Evolutionary conservation across 2,329 filamentous ascomycete species (phyloP), one percentile per base, ranked within the genome.

Genomic region (Aspergillus niger): DNA sequence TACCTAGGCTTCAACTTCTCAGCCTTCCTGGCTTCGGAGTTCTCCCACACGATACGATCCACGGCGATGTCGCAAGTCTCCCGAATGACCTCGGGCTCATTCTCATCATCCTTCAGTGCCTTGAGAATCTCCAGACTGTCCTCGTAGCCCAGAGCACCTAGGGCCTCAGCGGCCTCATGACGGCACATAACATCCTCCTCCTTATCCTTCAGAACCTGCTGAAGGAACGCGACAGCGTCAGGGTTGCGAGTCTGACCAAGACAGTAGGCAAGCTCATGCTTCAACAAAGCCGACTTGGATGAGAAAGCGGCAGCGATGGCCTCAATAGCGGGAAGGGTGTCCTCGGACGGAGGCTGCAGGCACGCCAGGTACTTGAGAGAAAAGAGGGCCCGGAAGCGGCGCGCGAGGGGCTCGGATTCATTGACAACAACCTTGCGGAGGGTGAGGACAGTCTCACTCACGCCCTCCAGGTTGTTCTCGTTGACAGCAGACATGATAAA

Each of bases 61-160:
- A 98, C 90, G 5, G 96, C 94, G 74, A 99, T 95, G 74, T 99
- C 95, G 75, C 95, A 99, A 0, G 95, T 99, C 83, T 99, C 93
- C 44, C 86, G 86, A n/a, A 99, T 88, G 41, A 92, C 90, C 28
- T 90, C 87, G 36, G 88, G 84, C 78, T 98, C 93, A 17, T 85
- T 86, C 63, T 83, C 78, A 64, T 91, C 87, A 73, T 97, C 91
- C 64, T 91, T 85, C 72, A 92, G 86, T 65, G 86, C 77, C 73
- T 84, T 86, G 66, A 99, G 80, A 36, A 98, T 78, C 2, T 87
- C 86, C 72, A 99, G 75, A 72, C 91, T 93, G 3, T 84, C 84
- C 30, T 82, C 79, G 73, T 94, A 88, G 3, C 91, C 92, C 63
- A 99, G 81, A 10, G 95, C 95, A 11, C 92, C 95, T 13, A 99